Percentiles rank a stretch among this genome's conserved stretches.
Conservation (phyloP, 23 red algal genomes). For the Gracilaria caudata region DNA sequence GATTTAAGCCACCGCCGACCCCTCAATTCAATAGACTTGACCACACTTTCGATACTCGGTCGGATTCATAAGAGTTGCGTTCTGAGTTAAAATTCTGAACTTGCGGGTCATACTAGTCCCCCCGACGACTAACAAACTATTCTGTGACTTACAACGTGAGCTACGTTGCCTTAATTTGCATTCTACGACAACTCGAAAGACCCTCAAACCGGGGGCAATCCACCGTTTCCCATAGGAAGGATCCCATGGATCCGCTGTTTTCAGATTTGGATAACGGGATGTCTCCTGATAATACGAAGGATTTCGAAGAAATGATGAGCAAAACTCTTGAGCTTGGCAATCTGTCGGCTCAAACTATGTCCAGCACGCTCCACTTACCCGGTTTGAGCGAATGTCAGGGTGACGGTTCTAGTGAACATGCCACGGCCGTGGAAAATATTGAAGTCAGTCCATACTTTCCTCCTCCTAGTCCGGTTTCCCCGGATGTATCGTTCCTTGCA, state of each 20-base stretch:
- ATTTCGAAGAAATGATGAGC: constrained; percentile 23
- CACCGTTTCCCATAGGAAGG: not conserved
- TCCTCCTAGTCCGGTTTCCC: constrained; percentile 23
- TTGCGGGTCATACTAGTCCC: too few relatives aligned
- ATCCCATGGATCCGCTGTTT: constrained; percentile 5
- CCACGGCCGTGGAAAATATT: not conserved
- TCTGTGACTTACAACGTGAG: not conserved
- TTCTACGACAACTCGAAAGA: not conserved
- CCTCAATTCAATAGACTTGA: not conserved
- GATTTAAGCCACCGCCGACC: not conserved
- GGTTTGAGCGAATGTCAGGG: not conserved
- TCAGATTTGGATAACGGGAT: constrained; percentile 6
- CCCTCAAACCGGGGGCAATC: not conserved
- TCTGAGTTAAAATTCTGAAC: too few relatives aligned
- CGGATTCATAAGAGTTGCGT: not conserved
- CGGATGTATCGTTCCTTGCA: constrained; percentile 7
- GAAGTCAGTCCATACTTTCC: constrained; percentile 2
- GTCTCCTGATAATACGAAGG: not conserved
- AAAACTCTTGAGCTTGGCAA: constrained; percentile 15
- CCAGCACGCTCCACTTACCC: not conserved
- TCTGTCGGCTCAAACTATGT: not conserved
- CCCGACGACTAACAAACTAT: not conserved
- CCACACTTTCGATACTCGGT: not conserved
- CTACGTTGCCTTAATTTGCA: not conserved
- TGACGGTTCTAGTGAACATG: not conserved